Base-by-base conservation (phyloP, 345 rosid species). In the Adansonia digitata region DNA sequence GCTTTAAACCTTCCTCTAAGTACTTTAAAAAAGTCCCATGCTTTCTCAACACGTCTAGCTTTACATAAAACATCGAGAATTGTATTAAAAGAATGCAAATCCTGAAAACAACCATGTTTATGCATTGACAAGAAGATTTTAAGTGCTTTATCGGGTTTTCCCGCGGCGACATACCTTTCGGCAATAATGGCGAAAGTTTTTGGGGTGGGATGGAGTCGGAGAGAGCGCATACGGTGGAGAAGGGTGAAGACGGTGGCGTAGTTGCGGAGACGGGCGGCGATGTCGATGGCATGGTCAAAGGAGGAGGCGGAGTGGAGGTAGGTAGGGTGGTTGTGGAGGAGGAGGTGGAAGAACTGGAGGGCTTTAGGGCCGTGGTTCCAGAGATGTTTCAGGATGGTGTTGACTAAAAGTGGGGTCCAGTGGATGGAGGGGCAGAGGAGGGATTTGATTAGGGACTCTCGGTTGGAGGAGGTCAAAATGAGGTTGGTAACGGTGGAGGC, bases 331-430 rank as follows among this genome's bases (percentile, higher is more conserved):
- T 43, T 83, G 76, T 22, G 73, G 76, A 76, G 82, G 73, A 94
- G 86, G 76, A 85, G 69, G 52, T 75, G 81, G 88, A 92, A 94
- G 88, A 92, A 91, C 18, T 86, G 86, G 45, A 92, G 88, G 55
- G 97, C 97, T 79, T 85, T 92, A 2, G 88, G 92, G 69, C 91
- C 95, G 78, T 92, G 94, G 71, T 92, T 91, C 98, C 98, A 92
- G 40, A 90, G 88, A 40, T 84, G 89, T 31, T 92, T 94, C 67
- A 92, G 85, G 63, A 85, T 74, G 5, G 86, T 53, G 82, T 92
- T 83, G 40, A 92, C 98, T 26, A 91, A 87, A 14, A 83, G 46
- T 3, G 93, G 91, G 1, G 88, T 87, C 95, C 97, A 94, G 0
- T 68, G 77, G 73, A 87, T 79, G 37, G 74, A 22, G 8, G 89